Percentiles rank a stretch among this genome's conserved stretches.
phyloP scores from a whole-genome alignment of 768 basidiomycete species.

The Panaeolus papilionaceus region DNA sequence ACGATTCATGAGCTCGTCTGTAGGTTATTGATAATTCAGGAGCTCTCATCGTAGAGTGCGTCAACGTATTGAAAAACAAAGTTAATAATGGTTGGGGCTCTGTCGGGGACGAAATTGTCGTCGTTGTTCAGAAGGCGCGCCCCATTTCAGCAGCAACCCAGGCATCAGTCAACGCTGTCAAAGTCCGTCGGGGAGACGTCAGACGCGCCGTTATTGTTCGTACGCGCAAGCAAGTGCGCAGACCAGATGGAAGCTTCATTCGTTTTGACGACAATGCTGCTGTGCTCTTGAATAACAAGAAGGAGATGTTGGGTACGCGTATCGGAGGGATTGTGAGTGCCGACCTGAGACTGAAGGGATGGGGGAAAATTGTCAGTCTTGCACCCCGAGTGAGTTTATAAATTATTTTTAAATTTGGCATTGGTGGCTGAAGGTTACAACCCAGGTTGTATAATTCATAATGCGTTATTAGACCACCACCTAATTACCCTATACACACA shows the following conservation, averaged over 20 bases:
- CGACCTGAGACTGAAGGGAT: conserved; percentile 89
- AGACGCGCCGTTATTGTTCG: conserved; percentile 96
- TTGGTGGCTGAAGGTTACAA: background rate
- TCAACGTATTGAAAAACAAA: conserved; percentile 96
- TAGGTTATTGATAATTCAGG: conserved; percentile 98
- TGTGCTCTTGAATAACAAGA: conserved; percentile 93
- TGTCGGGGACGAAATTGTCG: conserved; percentile 95
- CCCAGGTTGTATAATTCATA: conserved; percentile 28
- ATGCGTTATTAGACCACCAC: background rate
- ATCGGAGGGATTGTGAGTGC: conserved; percentile 94
- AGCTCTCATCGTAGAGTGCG: conserved; percentile 92
- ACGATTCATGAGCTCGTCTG: background rate
- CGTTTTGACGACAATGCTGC: conserved; percentile 98
- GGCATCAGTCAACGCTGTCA: conserved; percentile 79
- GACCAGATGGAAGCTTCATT: conserved; percentile 88
- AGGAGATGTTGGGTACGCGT: conserved; percentile 94
- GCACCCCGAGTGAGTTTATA: conserved; percentile 81
- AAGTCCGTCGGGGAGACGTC: conserved; percentile 93
- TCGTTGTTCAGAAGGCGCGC: conserved; percentile 91
- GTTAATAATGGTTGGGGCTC: conserved; percentile 94
- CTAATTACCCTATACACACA: background rate
- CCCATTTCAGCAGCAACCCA: conserved; percentile 74
- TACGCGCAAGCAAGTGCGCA: conserved; percentile 82
- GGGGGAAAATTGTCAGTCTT: conserved; percentile 92
- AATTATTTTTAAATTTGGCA: background rate